These are phyloP conservation scores for Ciborinia camelliae DNA, from an alignment of 2,329 filamentous ascomycete species.

Conservation along the genomic window DNA sequence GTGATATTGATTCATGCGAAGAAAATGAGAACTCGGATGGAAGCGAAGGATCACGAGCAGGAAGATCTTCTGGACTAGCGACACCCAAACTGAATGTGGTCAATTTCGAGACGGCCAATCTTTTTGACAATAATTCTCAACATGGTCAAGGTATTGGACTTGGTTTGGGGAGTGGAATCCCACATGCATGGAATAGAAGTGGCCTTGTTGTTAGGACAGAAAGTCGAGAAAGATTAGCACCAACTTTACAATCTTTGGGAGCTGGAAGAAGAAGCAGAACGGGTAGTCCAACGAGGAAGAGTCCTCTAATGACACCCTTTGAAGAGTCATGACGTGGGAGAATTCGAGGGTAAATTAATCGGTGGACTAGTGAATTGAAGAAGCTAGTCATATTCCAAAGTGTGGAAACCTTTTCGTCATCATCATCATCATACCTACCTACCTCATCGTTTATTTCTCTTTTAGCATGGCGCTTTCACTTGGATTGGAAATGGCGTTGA, in stretches of 20 bases:
- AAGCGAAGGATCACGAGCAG: conserved; percentile 53
- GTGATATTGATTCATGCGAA: conserved; percentile 56
- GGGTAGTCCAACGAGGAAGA: conserved; percentile 52
- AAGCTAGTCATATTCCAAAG: background rate
- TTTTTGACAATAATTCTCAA: conserved; percentile 30
- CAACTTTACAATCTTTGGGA: conserved; percentile 52
- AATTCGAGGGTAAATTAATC: background rate
- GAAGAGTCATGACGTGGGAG: conserved; percentile 39
- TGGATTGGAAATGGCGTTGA: conserved; percentile 4
- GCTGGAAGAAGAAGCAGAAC: conserved; percentile 49
- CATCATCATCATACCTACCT: background rate
- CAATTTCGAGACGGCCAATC: conserved; percentile 45
- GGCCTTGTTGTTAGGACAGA: conserved; percentile 81
- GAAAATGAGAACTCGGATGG: conserved; percentile 63
- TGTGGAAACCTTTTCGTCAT: background rate
- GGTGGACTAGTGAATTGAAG: background rate
- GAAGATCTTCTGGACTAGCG: conserved; percentile 62
- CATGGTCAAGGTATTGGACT: conserved; percentile 31
- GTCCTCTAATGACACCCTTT: conserved; percentile 52
- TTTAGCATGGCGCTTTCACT: conserved; percentile 15
- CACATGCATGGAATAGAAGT: conserved; percentile 55
- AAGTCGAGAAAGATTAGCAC: conserved; percentile 72
- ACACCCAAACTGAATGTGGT: conserved; percentile 60
- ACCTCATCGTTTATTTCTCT: background rate
- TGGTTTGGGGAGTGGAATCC: conserved; percentile 24